Conservation (phyloP, 768 basidiomycete species). For the Tylopilus plumbeoviolaceoides region DNA sequence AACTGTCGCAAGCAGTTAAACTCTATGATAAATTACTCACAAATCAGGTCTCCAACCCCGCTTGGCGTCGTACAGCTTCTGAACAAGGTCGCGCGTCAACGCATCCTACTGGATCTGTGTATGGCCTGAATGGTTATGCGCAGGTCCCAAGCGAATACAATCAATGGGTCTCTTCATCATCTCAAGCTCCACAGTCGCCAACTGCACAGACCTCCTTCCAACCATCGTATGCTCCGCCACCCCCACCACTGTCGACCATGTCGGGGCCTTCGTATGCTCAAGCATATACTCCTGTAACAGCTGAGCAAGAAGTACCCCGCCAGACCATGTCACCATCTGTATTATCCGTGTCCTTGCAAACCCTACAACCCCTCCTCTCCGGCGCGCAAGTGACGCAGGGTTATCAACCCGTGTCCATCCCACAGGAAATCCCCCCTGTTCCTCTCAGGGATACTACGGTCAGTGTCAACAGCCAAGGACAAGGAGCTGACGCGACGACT, state of each 20-base stretch:
- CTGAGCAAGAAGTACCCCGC: slow-evolving; percentile 13
- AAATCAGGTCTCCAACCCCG: slow-evolving; percentile 70
- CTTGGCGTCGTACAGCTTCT: slow-evolving; percentile 45
- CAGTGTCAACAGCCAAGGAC: slow-evolving; percentile 16
- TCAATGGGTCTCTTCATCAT: slow-evolving; percentile 25
- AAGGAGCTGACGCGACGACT: slow-evolving; percentile 3
- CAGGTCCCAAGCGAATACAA: slow-evolving; percentile 32
- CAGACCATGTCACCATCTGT: slow-evolving; percentile 13
- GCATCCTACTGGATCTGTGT: slow-evolving; percentile 25
- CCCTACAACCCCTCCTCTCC: slow-evolving; percentile 12
- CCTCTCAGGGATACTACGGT: slow-evolving; percentile 1
- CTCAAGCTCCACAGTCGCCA: slow-evolving; percentile 27
- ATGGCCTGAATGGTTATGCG: slow-evolving; percentile 31
- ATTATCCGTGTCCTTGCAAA: slow-evolving; percentile 1
- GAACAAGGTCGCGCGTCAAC: slow-evolving; percentile 19
- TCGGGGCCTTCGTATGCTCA: slow-evolving; percentile 15
- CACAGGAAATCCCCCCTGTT: slow-evolving; percentile 8
- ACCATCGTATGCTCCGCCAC: slow-evolving; percentile 25
- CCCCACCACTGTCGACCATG: slow-evolving; percentile 15
- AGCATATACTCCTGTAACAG: slow-evolving; percentile 8
- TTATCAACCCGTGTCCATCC: slow-evolving; percentile 21
- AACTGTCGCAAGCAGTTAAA: slow-evolving; percentile 87
- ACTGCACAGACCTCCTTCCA: slow-evolving; percentile 27
- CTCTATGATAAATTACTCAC: slow-evolving; percentile 88
- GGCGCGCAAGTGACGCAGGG: slow-evolving; percentile 11